Conservation (phyloP, 768 basidiomycete genomes). For the Pulveroboletus frians region DNA sequence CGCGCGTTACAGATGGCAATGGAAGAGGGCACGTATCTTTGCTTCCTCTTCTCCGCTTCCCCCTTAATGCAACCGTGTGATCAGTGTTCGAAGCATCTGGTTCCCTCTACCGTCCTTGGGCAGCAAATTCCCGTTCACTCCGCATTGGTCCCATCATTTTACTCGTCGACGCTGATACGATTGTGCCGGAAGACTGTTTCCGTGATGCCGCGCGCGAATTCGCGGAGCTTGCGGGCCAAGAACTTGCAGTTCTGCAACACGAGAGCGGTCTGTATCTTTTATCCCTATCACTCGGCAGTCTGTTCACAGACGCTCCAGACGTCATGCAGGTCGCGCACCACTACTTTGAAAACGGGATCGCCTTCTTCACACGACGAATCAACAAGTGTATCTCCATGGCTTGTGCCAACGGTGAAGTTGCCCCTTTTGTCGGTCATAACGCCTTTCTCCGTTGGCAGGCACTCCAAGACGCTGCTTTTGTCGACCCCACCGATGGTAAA, state of each 20-base stretch:
- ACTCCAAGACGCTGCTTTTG: constrained; percentile 77
- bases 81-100: constrained; percentile 49
- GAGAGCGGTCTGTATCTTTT: constrained; percentile 62
- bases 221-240: constrained; percentile 55
- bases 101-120: constrained; percentile 63
- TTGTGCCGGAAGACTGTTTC: constrained; percentile 89
- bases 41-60: constrained; percentile 29
- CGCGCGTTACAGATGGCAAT: constrained; percentile 46
- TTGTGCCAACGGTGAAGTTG: constrained; percentile 73
- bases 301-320: constrained; percentile 37
- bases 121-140: constrained; percentile 65
- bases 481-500: constrained; percentile 50
- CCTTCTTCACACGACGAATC: constrained; percentile 83
- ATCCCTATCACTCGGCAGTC: background rate
- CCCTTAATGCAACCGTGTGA: constrained; percentile 36
- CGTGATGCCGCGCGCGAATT: constrained; percentile 87
- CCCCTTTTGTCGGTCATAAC: constrained; percentile 81
- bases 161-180: constrained; percentile 83
- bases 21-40: constrained; percentile 38
- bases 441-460: constrained; percentile 89
- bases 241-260: constrained; percentile 84
- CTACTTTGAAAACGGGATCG: constrained; percentile 88
- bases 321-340: constrained; percentile 89
- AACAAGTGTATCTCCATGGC: constrained; percentile 79
- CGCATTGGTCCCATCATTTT: constrained; percentile 76